These are phyloP conservation scores for Mayamaea pseudoterrestris DNA, from an alignment of 108 stramenopile genomes.

Conservation along the genomic window DNA sequence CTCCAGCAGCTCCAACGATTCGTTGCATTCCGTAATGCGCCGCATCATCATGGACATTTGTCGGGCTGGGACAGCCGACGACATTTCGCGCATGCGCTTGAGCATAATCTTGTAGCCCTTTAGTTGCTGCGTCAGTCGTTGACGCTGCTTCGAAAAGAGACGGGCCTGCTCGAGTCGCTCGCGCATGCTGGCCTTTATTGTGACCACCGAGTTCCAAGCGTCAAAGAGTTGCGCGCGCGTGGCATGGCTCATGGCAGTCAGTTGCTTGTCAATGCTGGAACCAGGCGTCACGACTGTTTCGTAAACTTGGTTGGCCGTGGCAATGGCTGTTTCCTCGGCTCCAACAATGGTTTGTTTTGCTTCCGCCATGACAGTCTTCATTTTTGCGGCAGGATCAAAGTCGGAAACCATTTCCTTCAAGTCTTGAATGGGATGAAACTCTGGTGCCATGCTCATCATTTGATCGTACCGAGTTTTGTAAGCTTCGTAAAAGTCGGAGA, in stretches of 20 bases:
- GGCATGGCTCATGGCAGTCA: conserved; percentile 24
- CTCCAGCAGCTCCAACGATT: conserved; percentile 57
- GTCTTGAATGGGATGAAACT: conserved; percentile 3
- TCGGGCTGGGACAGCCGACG: conserved; percentile 55
- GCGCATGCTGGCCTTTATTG: conserved; percentile 30
- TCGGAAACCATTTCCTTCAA: conserved; percentile 40
- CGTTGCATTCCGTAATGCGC: conserved; percentile 70
- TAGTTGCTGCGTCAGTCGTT: conserved; percentile 51
- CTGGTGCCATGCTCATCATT: too few species aligned
- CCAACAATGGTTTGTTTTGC: conserved; percentile 32
- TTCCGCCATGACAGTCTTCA: conserved; percentile 49
- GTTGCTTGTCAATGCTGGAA: conserved; percentile 56
- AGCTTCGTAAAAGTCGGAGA: conserved; percentile 69
- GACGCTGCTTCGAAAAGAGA: conserved; percentile 41
- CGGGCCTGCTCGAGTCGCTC: conserved; percentile 54
- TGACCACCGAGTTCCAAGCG: conserved; percentile 61
- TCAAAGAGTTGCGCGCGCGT: conserved; percentile 50
- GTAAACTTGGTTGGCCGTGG: conserved; percentile 54
- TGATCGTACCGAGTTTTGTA: conserved; percentile 58
- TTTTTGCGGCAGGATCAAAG: conserved; percentile 55
- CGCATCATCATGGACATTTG: conserved; percentile 81
- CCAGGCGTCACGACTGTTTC: conserved; percentile 56
- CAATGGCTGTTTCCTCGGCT: conserved; percentile 30
- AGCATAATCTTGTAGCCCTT: conserved; percentile 60
- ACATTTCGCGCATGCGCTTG: conserved; percentile 50